phyloP scores from a whole-genome alignment of 768 basidiomycete species.

The Leccinum longicurvipes region DNA sequence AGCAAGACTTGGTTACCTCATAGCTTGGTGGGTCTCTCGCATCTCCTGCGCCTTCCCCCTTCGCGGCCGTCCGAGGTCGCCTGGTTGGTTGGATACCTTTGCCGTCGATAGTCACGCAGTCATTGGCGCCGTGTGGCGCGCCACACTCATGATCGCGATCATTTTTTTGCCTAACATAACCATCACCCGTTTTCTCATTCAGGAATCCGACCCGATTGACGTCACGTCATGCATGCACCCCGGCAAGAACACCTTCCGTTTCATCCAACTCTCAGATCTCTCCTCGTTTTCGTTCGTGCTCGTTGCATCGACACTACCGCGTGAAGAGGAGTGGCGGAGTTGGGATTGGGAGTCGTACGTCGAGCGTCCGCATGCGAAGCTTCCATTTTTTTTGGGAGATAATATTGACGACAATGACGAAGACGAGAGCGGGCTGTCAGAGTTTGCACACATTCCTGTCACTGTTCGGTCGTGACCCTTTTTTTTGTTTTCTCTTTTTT shows the following conservation, averaged over 20 bases:
- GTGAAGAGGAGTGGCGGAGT: conserved; percentile 20
- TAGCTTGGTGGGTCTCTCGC: conserved; percentile 37
- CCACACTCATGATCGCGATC: neutral
- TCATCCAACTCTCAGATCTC: conserved; percentile 48
- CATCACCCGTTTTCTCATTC: neutral
- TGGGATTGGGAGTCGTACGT: conserved; percentile 23
- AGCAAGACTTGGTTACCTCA: conserved; percentile 43
- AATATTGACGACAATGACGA: neutral
- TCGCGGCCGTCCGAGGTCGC: no score
- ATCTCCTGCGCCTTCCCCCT: neutral
- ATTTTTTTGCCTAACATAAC: neutral
- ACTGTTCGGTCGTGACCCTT: conserved; percentile 17
- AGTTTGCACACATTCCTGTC: conserved; percentile 20
- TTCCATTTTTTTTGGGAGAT: neutral
- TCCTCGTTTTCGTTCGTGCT: conserved; percentile 44
- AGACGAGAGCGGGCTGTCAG: conserved; percentile 3
- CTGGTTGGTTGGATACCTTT: no score
- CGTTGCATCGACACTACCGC: conserved; percentile 32
- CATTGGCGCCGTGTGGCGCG: neutral
- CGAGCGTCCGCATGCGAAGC: neutral
- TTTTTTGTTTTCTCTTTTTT: neutral
- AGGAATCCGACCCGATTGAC: conserved; percentile 36
- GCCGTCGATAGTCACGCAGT: neutral
- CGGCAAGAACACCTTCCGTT: conserved; percentile 46
- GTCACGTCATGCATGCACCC: conserved; percentile 39